Percentiles rank a stretch among this genome's conserved stretches.
phyloP scores from a whole-genome alignment of 202 grass and related monocot genomes.

The Hordeum pubiflorum region DNA sequence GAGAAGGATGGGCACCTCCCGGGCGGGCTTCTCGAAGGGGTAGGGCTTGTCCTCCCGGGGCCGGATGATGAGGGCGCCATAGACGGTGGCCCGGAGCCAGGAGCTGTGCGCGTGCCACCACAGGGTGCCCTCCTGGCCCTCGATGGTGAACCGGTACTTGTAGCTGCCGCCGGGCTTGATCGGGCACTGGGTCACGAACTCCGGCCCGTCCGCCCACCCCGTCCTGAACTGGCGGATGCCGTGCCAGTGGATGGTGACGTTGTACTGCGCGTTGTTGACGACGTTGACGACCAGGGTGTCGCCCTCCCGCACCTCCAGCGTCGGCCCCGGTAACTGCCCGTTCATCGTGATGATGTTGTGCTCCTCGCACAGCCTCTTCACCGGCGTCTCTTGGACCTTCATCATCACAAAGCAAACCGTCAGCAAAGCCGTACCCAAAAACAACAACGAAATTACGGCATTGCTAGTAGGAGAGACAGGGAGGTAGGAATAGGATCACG shows the following conservation, averaged over 20 bases:
- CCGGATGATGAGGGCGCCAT: constrained; percentile 67
- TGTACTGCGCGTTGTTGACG: constrained; percentile 57
- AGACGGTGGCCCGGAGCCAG: constrained; percentile 72
- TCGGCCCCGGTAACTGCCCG: constrained; percentile 71
- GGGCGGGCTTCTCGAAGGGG: constrained; percentile 47
- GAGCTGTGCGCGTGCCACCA: constrained; percentile 97
- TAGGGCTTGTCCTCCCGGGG: constrained; percentile 41
- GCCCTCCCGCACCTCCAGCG: constrained; percentile 57
- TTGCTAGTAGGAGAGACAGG: background rate
- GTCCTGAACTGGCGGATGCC: constrained; percentile 58
- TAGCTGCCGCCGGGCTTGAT: constrained; percentile 58
- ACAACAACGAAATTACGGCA: too few relatives aligned
- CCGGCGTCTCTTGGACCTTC: constrained; percentile 59
- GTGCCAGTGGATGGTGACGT: constrained; percentile 83
- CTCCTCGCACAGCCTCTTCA: constrained; percentile 82
- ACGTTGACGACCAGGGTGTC: constrained; percentile 58
- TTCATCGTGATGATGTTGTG: constrained; percentile 74
- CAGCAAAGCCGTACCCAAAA: background rate
- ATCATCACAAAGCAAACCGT: background rate
- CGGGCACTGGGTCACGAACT: constrained; percentile 77
- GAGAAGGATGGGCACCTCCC: constrained; percentile 53
- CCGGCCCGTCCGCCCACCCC: constrained; percentile 71
- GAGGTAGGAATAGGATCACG: background rate
- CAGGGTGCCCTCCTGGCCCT: constrained; percentile 65
- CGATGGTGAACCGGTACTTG: constrained; percentile 60